Evolutionary conservation across 2,329 filamentous ascomycete species (phyloP).

Genomic region (Exophiala sp.): DNA sequence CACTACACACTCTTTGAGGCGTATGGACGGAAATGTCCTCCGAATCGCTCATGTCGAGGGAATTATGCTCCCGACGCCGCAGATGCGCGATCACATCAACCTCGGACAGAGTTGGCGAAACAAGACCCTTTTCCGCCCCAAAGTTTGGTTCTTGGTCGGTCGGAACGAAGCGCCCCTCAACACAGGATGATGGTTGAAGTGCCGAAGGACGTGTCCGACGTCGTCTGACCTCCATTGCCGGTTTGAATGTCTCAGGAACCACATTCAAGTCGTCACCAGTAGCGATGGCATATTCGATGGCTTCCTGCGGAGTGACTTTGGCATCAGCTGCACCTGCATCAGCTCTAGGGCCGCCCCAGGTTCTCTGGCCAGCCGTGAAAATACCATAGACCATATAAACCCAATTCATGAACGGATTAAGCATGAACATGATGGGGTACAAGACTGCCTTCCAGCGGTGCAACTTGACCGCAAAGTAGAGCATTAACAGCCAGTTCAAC

Average conservation of each 20-base stretch:
- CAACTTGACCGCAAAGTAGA: conserved; percentile 86
- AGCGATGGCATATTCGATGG: conserved; percentile 72
- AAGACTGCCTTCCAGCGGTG: conserved; percentile 89
- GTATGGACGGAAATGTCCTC: conserved; percentile 27
- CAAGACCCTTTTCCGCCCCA: conserved; percentile 36
- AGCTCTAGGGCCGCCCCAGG: conserved; percentile 89
- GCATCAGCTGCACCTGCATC: conserved; percentile 77
- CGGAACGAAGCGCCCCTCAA: conserved; percentile 74
- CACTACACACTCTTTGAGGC: conserved; percentile 17
- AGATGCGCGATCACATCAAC: conserved; percentile 4
- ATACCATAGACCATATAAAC: conserved; percentile 96
- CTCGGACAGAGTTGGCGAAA: conserved; percentile 12
- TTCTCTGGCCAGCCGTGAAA: conserved; percentile 87
- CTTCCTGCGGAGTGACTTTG: conserved; percentile 70
- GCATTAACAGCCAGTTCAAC: conserved; percentile 90
- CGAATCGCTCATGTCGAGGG: conserved; percentile 27
- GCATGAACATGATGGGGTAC: conserved; percentile 88
- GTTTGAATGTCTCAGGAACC: conserved; percentile 74
- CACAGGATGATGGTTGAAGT: conserved; percentile 64
- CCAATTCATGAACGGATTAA: conserved; percentile 98
- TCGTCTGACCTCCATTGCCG: conserved; percentile 33
- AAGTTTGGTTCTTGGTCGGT: conserved; percentile 62
- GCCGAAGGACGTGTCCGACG: conserved; percentile 34
- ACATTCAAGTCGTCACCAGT: conserved; percentile 84
- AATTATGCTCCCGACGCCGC: conserved; percentile 20